Conservation (phyloP, 192 early-diverging fungal genomes). For the Rhizoclosmatium sp. region DNA sequence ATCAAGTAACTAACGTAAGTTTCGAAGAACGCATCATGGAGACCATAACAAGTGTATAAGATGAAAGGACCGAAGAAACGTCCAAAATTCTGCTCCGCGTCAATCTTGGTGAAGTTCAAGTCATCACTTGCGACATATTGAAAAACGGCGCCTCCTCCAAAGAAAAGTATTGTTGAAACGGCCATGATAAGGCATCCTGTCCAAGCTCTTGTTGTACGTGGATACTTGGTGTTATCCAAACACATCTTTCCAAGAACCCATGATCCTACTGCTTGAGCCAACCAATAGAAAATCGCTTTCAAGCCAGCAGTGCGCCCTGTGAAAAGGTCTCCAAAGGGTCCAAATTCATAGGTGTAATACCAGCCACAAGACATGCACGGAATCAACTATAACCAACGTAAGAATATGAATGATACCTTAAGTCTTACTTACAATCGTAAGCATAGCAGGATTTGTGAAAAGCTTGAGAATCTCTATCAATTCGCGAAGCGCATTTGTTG, state of each 20-base stretch:
- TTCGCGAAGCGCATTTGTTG: conserved; percentile 67
- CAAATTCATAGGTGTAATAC: conserved; percentile 81
- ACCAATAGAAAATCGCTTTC: conserved; percentile 24
- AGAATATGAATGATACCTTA: neutral
- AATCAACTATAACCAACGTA: neutral
- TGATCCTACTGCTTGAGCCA: conserved; percentile 9
- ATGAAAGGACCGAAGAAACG: conserved; percentile 62
- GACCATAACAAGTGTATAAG: conserved; percentile 77
- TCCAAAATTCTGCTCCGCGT: conserved; percentile 30
- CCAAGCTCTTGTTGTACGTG: conserved; percentile 67
- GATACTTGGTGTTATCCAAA: conserved; percentile 60
- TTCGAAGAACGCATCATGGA: conserved; percentile 84
- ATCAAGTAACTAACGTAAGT: conserved; percentile 83
- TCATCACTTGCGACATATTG: conserved; percentile 48
- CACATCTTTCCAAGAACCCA: conserved; percentile 32
- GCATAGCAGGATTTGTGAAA: conserved; percentile 72
- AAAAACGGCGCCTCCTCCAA: conserved; percentile 15
- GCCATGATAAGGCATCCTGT: conserved; percentile 55
- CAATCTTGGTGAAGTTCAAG: conserved; percentile 57
- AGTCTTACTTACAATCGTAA: conserved; percentile 50
- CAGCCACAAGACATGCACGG: conserved; percentile 77
- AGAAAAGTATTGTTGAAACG: neutral
- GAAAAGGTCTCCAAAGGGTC: conserved; percentile 17
- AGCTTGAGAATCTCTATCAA: conserved; percentile 60
- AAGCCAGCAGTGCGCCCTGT: conserved; percentile 10